A percentile compares a stretch with the other conserved stretches of the same genome.
These are phyloP conservation scores for Mycena pura DNA, from an alignment of 768 basidiomycete species.

Conservation along the genomic window DNA sequence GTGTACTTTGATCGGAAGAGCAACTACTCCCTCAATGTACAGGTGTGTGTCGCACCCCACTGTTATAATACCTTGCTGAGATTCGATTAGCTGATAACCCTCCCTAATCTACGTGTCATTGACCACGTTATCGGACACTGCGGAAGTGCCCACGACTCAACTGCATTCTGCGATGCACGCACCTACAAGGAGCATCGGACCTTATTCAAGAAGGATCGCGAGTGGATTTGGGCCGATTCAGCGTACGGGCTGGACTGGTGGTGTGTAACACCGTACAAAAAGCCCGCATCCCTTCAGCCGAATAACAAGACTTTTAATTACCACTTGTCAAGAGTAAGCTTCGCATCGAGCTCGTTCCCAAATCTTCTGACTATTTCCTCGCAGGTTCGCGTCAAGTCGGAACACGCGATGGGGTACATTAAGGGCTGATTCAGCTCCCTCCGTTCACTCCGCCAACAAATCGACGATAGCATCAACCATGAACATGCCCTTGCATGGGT, in stretches of 20 bases:
- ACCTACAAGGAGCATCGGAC: constrained; percentile 20
- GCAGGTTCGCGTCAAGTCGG: constrained; percentile 36
- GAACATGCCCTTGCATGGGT: constrained; percentile 13
- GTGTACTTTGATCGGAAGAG: constrained; percentile 1
- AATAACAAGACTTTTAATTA: constrained; percentile 35
- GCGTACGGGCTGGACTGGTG: constrained; percentile 36
- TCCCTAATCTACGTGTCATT: no score
- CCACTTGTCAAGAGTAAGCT: no score
- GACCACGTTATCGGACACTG: no score
- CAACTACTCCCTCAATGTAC: neutral
- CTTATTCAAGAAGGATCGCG: constrained; percentile 20
- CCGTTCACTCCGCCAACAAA: constrained; percentile 32
- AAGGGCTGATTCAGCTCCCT: constrained; percentile 36
- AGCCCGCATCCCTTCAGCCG: constrained; percentile 26
- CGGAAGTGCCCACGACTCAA: no score
- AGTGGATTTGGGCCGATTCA: constrained; percentile 39
- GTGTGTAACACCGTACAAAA: constrained; percentile 41
- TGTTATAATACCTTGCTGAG: no score
- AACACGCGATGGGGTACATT: constrained; percentile 34
- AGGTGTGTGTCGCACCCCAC: no score
- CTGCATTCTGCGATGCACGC: constrained; percentile 26
- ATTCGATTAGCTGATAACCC: no score
- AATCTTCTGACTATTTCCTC: neutral
- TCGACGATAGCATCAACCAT: constrained; percentile 27
- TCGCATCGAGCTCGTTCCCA: no score